Percentiles rank a stretch among this genome's conserved stretches.
Conservation (phyloP, 1,284 basidiomycete species). For the Vanrija pseudolonga region DNA sequence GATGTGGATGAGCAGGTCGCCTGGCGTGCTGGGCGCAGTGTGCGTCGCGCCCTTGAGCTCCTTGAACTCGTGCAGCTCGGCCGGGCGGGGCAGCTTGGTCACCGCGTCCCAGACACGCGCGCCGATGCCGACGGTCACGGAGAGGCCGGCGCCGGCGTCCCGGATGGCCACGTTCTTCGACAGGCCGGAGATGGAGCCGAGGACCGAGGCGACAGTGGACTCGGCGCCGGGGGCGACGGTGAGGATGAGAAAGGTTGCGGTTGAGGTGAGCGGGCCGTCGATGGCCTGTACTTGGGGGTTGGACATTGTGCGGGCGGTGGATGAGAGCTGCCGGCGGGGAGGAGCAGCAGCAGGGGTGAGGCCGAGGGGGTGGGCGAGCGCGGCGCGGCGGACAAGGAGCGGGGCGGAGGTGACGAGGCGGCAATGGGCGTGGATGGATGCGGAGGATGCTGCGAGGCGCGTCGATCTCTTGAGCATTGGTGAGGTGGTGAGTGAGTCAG, state of each 20-base stretch:
- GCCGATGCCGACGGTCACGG: conserved; percentile 16
- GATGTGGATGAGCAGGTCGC: conserved; percentile 17
- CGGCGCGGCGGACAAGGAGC: not conserved
- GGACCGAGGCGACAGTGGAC: not conserved
- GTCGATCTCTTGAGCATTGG: too few relatives aligned
- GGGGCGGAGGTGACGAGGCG: not conserved
- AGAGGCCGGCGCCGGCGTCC: conserved; percentile 1
- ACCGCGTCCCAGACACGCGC: conserved; percentile 9
- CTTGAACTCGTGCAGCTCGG: conserved; percentile 14
- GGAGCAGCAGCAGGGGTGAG: too few relatives aligned
- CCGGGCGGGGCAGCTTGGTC: conserved; percentile 6
- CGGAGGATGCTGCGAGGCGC: too few relatives aligned
- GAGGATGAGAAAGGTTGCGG: conserved; percentile 23
- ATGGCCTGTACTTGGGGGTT: conserved; percentile 4
- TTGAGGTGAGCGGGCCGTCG: conserved; percentile 7
- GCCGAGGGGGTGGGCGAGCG: not conserved
- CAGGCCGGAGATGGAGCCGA: not conserved
- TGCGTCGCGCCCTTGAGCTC: conserved; percentile 10
- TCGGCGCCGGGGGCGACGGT: conserved; percentile 15
- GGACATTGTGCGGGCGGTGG: not conserved
- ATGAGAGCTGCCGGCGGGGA: not conserved
- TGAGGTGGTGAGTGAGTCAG: too few relatives aligned
- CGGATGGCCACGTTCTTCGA: conserved; percentile 15
- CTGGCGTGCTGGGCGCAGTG: conserved; percentile 10
- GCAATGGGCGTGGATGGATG: too few relatives aligned